Base-by-base conservation (phyloP, 108 stramenopile species). In the Asterionellopsis glacialis region DNA sequence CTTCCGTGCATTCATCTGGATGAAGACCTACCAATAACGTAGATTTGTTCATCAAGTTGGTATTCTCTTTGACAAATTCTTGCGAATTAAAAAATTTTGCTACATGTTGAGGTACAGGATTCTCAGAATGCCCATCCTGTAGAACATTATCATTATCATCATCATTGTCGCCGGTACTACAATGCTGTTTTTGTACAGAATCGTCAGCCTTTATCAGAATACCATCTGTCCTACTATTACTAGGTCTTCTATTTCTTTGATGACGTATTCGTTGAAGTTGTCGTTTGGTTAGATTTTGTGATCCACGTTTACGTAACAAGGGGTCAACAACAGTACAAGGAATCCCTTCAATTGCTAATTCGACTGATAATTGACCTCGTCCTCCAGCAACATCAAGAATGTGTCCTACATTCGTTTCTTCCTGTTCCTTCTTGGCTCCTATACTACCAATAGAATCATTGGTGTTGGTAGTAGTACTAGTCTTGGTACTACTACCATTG, bases 301-400 rank as follows among this genome's bases (percentile, higher is more conserved):
- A 22, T 22, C 18, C 66, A 45, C 77, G 72, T 51, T 81, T 81
- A 24, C 84, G 70, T 18, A 87, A 74, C 58, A 87, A 16, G 7
- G 85, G 85, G 51, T 87, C 85, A 18, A 87, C 53, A 53, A 83
- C 66, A 10, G 80, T 83, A 41, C 77, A 81, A 45, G 43, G 55
- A 24, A 76, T 58, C 21, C 77, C 79, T 15, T 76, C 67, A 16
- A 74, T n/a, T 5, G 79, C 45, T 15, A 87, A 58, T 45, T 83
- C 77, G 13, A 87, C 64, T 11, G 82, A 81, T 5, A 87, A 77
- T 39, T 83, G 74, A 0, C 85, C 85, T 57, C 82, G 83, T 11
- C 85, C 85, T 9, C 85, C 85, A n/a, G 85, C 85, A 61, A 87
- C 63, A 69, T 87, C 85, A 52, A 80, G 28, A 41, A 78, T 59